Base-by-base conservation (phyloP, 768 basidiomycete species). In the Amanita brunnescens region DNA sequence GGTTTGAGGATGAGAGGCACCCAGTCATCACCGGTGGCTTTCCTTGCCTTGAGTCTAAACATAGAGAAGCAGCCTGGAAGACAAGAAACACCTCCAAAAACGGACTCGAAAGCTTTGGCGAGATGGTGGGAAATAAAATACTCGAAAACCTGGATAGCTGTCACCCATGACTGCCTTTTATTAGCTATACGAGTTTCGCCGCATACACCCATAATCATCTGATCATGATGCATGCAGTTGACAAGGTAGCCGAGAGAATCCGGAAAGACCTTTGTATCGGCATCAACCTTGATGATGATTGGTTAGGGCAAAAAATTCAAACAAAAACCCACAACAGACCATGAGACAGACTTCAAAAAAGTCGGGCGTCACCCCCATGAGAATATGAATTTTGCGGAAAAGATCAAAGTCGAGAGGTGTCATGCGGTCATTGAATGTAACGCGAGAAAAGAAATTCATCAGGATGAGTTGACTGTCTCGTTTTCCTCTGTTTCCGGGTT, bases 341-440 rank as follows among this genome's bases (percentile, higher is more conserved):
- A 99, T 98, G 54, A 99, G 70, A 62, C 85, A 87, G 45, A 94
- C 90, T 71, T 99, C 96, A 61, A 98, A 98, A 68, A 91, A 97
- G 65, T 99, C 96, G 1, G 96, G 94, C 1, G 96, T 98, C 7
- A 98, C 91, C n/a, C 96, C 95, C 90, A 96, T 97, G 30, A 99
- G 77, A 26, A 85, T 77, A 59, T 98, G 93, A 2, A 92, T 83
- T 73, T 98, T 98, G 47, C 96, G 82, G 76, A 99, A 99, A 32
- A 99, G 75, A 69, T 99, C 96, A 63, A 91, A 99, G 64, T 99
- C 96, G 59, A 99, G 78, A 6, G 96, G 96, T 23, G 80, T 80
- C 94, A 99, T 98, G 53, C 95, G 88, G 64, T 99, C 96, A 66
- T 99, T 98, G 70, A 98, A 99, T 14, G 96, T 99, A 60, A 99